These are phyloP conservation scores for Penicillium roqueforti DNA, from an alignment of 495 filamentous ascomycete species.

Conservation along the genomic window DNA sequence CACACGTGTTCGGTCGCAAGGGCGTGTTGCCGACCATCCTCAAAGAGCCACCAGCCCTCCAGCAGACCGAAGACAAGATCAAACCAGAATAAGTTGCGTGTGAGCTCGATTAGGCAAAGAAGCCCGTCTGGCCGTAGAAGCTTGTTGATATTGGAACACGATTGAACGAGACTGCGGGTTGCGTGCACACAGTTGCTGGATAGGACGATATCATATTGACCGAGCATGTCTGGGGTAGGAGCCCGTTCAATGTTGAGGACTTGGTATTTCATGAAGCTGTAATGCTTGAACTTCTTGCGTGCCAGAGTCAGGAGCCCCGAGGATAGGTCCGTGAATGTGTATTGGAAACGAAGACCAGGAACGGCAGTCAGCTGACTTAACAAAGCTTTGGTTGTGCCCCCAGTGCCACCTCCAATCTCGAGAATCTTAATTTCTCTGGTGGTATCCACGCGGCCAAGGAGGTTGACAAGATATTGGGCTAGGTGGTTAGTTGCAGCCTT, in stretches of 20 bases:
- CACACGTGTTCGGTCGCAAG: constrained; percentile 5
- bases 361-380: constrained; percentile 16
- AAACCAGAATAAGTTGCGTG: constrained; percentile 30
- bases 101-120: constrained; percentile 39
- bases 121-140: constrained; percentile 37
- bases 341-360: constrained; percentile 21
- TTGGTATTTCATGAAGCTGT: constrained; percentile 26
- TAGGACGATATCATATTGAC: constrained; percentile 33
- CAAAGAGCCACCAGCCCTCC: constrained; percentile 36
- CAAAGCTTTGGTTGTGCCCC: constrained; percentile 36
- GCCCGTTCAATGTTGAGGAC: constrained; percentile 34
- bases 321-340: constrained; percentile 44
- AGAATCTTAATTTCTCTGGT: constrained; percentile 21
- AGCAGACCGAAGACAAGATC: constrained; percentile 34
- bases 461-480: neutral
- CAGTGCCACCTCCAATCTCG: constrained; percentile 38
- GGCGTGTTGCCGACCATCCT: constrained; percentile 26
- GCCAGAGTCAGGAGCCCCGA: constrained; percentile 31
- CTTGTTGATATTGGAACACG: constrained; percentile 24
- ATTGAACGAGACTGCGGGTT: constrained; percentile 28
- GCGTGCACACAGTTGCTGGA: constrained; percentile 45
- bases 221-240: constrained; percentile 14
- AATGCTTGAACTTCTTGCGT: constrained; percentile 22
- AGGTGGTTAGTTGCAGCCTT: neutral
- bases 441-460: neutral